These are phyloP conservation scores for Penicillium sp. DNA, from an alignment of 2,329 filamentous ascomycete species.

Conservation along the genomic window DNA sequence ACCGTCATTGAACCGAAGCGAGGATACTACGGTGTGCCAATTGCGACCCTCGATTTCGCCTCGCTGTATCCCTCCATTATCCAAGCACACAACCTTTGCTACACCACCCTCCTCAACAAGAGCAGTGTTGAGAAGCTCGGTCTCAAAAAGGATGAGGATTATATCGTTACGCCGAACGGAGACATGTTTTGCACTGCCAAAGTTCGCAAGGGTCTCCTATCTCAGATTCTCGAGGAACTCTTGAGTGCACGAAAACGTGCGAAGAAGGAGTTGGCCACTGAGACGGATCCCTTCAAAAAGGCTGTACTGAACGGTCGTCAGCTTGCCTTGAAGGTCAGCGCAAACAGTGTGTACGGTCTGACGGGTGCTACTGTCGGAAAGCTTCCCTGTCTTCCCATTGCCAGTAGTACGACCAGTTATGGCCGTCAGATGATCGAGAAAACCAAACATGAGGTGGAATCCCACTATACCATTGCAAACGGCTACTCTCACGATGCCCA, in stretches of 20 bases:
- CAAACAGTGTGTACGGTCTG: slow-evolving; percentile 95
- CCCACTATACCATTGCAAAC: slow-evolving; percentile 83
- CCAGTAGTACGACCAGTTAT: slow-evolving; percentile 94
- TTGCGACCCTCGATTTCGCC: slow-evolving; percentile 96
- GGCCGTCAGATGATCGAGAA: slow-evolving; percentile 98
- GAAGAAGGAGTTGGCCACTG: slow-evolving; percentile 79
- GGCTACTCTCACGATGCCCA: slow-evolving; percentile 92
- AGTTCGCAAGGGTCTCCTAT: slow-evolving; percentile 82
- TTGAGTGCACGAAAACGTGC: slow-evolving; percentile 88
- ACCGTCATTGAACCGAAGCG: slow-evolving; percentile 94
- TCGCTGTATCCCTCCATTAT: slow-evolving; percentile 99
- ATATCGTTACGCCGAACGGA: slow-evolving; percentile 90
- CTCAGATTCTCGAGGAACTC: slow-evolving; percentile 93
- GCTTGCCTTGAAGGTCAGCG: slow-evolving; percentile 89
- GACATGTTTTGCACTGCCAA: slow-evolving; percentile 88
- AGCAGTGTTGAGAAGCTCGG: slow-evolving; percentile 67
- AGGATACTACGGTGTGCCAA: slow-evolving; percentile 89
- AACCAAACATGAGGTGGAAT: slow-evolving; percentile 93
- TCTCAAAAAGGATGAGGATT: slow-evolving; percentile 84
- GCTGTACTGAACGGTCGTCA: slow-evolving; percentile 97
- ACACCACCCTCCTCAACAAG: slow-evolving; percentile 85
- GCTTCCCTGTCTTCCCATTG: slow-evolving; percentile 87
- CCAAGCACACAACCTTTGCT: slow-evolving; percentile 96
- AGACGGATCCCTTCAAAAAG: slow-evolving; percentile 96
- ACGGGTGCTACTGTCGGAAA: slow-evolving; percentile 96